These are phyloP conservation scores for Plasmodium coatneyi DNA, from an alignment of 169 alveolate species.

Conservation along the genomic window DNA sequence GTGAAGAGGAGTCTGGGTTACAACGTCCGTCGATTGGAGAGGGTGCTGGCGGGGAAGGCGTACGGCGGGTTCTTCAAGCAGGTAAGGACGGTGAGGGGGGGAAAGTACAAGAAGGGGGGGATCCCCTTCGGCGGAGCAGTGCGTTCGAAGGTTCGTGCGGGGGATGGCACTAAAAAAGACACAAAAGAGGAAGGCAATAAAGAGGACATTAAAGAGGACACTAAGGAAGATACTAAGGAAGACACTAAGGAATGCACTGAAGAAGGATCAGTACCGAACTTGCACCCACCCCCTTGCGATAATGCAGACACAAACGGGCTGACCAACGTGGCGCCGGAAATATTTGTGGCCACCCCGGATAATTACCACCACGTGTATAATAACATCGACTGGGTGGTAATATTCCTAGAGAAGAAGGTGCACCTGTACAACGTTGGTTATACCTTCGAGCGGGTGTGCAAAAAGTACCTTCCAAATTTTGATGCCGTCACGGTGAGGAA, in stretches of 20 bases:
- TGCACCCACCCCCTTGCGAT: not conserved
- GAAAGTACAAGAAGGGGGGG: not conserved
- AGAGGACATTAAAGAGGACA: too few species aligned
- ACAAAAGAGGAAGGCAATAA: not conserved
- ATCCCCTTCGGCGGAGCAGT: not conserved
- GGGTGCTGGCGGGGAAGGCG: not conserved
- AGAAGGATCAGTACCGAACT: too few species aligned
- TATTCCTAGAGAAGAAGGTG: not conserved
- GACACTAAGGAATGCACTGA: not conserved
- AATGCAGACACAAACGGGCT: not conserved
- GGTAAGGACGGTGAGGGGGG: not conserved
- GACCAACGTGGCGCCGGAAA: not conserved
- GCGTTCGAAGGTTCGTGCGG: not conserved
- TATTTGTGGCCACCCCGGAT: slow-evolving; percentile 63
- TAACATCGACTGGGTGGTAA: slow-evolving; percentile 42
- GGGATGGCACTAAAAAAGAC: not conserved
- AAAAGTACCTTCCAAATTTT: slow-evolving; percentile 16
- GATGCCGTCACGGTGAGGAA: slow-evolving; percentile 3
- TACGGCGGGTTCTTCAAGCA: not conserved
- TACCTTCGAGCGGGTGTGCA: slow-evolving; percentile 4
- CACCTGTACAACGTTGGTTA: slow-evolving; percentile 21
- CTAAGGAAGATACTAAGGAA: not conserved
- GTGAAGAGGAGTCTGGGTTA: slow-evolving; percentile 19
- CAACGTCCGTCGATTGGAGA: not conserved
- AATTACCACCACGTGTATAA: slow-evolving; percentile 52